These are phyloP conservation scores for Lepidium didymum DNA, from an alignment of 345 rosid genomes.

Conservation along the genomic window DNA sequence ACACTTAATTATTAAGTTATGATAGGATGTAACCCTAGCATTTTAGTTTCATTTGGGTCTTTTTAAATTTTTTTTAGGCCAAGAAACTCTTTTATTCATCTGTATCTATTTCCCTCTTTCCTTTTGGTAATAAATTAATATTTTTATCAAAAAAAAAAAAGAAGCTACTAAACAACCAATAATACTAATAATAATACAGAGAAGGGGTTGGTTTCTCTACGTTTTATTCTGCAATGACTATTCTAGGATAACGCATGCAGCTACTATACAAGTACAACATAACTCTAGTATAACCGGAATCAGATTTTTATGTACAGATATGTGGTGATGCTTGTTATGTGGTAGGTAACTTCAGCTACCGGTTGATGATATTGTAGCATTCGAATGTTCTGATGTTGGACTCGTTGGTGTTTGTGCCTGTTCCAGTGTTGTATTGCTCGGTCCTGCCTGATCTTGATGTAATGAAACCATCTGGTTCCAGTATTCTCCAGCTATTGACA, in stretches of 20 bases:
- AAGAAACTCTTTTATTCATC: too few relatives aligned
- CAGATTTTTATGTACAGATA: slow-evolving; percentile 21
- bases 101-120: too few relatives aligned
- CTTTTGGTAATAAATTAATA: too few relatives aligned
- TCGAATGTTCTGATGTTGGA: slow-evolving; percentile 9
- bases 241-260: slow-evolving; percentile 19
- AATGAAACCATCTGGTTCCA: slow-evolving; percentile 17
- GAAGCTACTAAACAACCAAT: background rate
- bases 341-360: slow-evolving; percentile 19
- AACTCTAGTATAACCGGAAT: background rate
- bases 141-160: too few relatives aligned
- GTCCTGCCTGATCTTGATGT: slow-evolving; percentile 15
- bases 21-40: too few relatives aligned
- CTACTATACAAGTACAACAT: slow-evolving; percentile 24
- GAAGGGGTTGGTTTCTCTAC: slow-evolving; percentile 18
- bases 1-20: too few relatives aligned
- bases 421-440: slow-evolving; percentile 17
- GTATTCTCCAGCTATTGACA: slow-evolving; percentile 15
- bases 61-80: too few relatives aligned
- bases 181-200: background rate
- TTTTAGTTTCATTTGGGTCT: too few relatives aligned
- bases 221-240: slow-evolving; percentile 21
- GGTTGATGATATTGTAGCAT: slow-evolving; percentile 16
- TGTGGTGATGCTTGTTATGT: background rate
- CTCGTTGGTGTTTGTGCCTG: slow-evolving; percentile 17